Conservation (phyloP, 2,329 filamentous ascomycete species). For the Diaporthe australafricana region DNA sequence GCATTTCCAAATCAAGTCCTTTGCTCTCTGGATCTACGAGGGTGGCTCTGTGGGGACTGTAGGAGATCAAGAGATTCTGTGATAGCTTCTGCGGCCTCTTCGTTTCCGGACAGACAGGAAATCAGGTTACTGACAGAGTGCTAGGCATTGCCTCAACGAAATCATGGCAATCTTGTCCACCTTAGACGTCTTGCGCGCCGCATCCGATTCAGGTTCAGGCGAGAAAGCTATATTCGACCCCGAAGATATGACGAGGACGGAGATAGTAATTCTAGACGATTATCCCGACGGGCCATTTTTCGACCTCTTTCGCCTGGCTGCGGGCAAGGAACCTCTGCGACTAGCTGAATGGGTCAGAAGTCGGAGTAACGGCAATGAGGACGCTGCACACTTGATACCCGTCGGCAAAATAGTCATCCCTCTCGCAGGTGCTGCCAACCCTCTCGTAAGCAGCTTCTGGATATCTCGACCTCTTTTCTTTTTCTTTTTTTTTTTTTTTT, state of each 20-base stretch:
- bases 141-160: conserved; percentile 44
- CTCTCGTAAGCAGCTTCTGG: too few species aligned
- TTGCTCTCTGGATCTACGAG: not conserved
- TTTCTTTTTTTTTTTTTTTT: too few species aligned
- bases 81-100: not conserved
- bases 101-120: not conserved
- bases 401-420: conserved; percentile 49
- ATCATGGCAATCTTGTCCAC: conserved; percentile 44
- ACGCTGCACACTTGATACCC: conserved; percentile 38
- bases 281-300: conserved; percentile 43
- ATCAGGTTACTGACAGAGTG: not conserved
- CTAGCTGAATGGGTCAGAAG: conserved; percentile 32
- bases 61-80: not conserved
- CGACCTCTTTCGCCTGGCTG: conserved; percentile 47
- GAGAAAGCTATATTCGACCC: conserved; percentile 25
- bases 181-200: conserved; percentile 44
- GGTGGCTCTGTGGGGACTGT: not conserved
- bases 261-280: conserved; percentile 45
- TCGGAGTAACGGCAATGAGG: not conserved
- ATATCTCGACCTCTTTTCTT: too few species aligned
- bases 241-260: conserved; percentile 37
- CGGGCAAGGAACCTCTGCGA: conserved; percentile 46
- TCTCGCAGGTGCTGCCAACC: conserved; percentile 53
- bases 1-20: not conserved
- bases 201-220: conserved; percentile 16